phyloP scores from a whole-genome alignment of 139 green algal species.

The Chlorella vulgaris region DNA sequence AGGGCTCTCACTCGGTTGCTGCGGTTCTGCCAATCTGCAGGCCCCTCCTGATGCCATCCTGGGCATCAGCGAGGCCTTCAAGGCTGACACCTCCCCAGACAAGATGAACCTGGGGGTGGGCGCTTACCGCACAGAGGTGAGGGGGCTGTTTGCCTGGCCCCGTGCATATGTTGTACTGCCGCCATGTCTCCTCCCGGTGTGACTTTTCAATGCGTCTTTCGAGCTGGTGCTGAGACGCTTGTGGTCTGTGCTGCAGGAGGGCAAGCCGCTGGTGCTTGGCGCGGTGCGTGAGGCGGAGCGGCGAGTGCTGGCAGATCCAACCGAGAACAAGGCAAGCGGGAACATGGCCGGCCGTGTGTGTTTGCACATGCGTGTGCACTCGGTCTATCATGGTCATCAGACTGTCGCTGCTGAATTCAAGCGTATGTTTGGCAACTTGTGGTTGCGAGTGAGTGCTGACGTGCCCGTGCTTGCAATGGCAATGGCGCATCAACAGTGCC shows the following conservation, averaged over 20 bases:
- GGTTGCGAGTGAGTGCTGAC: too few relatives aligned
- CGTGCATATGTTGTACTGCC: not conserved
- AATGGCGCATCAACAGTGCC: too few relatives aligned
- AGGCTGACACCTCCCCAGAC: slow-evolving; percentile 58
- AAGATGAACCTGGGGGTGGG: slow-evolving; percentile 98
- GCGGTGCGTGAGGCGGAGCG: slow-evolving; percentile 93
- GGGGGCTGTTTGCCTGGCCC: not conserved
- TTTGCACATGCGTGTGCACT: too few relatives aligned
- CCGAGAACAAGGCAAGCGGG: slow-evolving; percentile 91
- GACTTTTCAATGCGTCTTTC: too few relatives aligned
- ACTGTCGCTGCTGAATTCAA: too few relatives aligned
- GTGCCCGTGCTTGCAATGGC: too few relatives aligned
- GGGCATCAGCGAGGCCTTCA: slow-evolving; percentile 92
- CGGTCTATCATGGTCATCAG: too few relatives aligned
- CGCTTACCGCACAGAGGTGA: slow-evolving; percentile 87
- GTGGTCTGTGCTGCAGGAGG: slow-evolving; percentile 56
- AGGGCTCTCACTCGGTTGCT: too few relatives aligned
- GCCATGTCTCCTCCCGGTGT: too few relatives aligned
- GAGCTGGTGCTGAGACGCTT: not conserved
- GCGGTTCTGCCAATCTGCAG: slow-evolving; percentile 42
- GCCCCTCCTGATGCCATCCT: slow-evolving; percentile 92
- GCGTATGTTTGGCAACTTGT: too few relatives aligned
- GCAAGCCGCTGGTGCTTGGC: slow-evolving; percentile 91
- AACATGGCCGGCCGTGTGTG: too few relatives aligned
- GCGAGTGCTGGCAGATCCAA: slow-evolving; percentile 75